These are phyloP conservation scores for Teunomyces panamensis DNA, from an alignment of 805 yeast genomes.

Conservation along the genomic window DNA sequence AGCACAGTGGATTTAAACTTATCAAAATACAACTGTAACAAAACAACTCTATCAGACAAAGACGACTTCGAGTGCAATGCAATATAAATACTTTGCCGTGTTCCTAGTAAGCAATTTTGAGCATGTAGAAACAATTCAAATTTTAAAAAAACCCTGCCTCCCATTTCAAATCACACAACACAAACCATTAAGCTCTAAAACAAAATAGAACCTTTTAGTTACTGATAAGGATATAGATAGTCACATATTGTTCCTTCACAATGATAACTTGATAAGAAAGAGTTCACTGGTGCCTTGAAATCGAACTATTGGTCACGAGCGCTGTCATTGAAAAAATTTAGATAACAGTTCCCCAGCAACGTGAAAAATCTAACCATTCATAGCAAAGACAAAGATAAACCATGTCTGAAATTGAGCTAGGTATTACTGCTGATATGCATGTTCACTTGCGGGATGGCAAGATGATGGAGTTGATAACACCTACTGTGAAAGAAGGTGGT, in stretches of 20 bases:
- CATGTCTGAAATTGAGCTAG: conserved; percentile 47
- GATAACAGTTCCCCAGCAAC: conserved; percentile 1
- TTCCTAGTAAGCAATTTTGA: too few species aligned
- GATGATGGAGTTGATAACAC: conserved; percentile 90
- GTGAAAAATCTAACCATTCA: not conserved
- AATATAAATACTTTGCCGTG: too few species aligned
- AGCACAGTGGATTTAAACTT: not conserved
- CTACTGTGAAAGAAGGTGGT: conserved; percentile 89
- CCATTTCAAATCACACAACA: too few species aligned
- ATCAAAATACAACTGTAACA: too few species aligned
- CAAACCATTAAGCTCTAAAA: too few species aligned
- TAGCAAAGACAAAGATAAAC: not conserved
- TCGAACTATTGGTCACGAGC: not conserved
- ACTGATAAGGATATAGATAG: too few species aligned
- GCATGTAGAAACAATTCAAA: too few species aligned
- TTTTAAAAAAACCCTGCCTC: too few species aligned
- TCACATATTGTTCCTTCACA: too few species aligned
- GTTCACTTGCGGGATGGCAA: conserved; percentile 93
- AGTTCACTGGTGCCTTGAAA: not conserved
- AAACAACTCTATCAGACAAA: too few species aligned
- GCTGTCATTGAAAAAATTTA: not conserved
- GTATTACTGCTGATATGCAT: conserved; percentile 86
- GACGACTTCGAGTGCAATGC: too few species aligned
- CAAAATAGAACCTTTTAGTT: too few species aligned
- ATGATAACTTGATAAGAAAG: not conserved